phyloP scores from a whole-genome alignment of 139 green algal species.

The Deuterostichococcus epilithicus region DNA sequence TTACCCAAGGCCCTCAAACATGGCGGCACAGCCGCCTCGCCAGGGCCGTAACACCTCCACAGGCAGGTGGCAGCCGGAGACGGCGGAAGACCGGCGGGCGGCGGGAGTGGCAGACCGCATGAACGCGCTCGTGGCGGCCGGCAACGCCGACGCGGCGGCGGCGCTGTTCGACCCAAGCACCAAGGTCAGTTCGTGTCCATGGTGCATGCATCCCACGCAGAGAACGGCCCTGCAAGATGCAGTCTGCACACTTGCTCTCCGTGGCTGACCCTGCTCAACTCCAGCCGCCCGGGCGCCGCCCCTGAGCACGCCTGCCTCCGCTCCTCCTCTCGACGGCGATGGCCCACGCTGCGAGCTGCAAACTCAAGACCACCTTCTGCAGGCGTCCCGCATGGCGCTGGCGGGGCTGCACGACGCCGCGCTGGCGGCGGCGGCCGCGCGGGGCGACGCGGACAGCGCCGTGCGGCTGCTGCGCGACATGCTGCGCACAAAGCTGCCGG shows the following conservation, averaged over 20 bases:
- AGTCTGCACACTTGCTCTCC: too few relatives aligned
- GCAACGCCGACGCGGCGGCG: not conserved
- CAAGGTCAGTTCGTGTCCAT: not conserved
- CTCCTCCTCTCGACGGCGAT: too few relatives aligned
- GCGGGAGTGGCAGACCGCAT: not conserved
- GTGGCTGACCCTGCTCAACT: too few relatives aligned
- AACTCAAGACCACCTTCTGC: too few relatives aligned
- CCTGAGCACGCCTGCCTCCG: too few relatives aligned
- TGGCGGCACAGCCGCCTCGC: too few relatives aligned
- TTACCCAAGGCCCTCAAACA: too few relatives aligned
- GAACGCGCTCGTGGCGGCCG: not conserved
- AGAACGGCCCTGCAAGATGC: too few relatives aligned
- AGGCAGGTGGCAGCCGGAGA: not conserved
- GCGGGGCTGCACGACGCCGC: not conserved
- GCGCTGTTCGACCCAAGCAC: not conserved
- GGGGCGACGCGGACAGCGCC: not conserved
- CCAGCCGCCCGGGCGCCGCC: too few relatives aligned
- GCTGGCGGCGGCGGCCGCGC: not conserved
- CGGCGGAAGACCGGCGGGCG: not conserved
- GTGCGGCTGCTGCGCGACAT: not conserved
- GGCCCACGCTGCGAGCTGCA: too few relatives aligned
- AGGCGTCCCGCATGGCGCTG: not conserved
- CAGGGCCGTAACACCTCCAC: too few relatives aligned
- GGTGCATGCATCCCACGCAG: too few relatives aligned
- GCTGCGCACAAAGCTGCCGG: not conserved